phyloP scores from a whole-genome alignment of 2,329 filamentous ascomycete genomes.

The Aureobasidium uvarum region DNA sequence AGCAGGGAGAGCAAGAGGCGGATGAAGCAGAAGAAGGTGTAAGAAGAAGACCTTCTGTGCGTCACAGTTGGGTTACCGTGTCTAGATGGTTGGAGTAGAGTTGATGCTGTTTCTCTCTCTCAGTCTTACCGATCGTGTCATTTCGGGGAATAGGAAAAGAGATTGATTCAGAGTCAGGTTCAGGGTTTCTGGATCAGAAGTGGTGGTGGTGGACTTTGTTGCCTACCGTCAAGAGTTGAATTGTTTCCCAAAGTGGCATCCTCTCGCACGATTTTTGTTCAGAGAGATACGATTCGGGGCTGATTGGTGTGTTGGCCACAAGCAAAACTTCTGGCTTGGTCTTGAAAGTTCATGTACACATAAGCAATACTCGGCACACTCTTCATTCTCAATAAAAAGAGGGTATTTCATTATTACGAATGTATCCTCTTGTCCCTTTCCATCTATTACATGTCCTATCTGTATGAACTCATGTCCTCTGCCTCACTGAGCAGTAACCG shows the following conservation, averaged over 20 bases:
- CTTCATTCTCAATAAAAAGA: not conserved
- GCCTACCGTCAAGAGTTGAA: too few species aligned
- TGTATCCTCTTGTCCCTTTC: not conserved
- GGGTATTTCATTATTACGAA: not conserved
- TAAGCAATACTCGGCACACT: not conserved
- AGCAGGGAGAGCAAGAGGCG: not conserved
- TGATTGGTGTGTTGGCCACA: not conserved
- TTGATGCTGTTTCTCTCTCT: not conserved
- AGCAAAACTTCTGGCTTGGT: not conserved
- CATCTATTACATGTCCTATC: not conserved
- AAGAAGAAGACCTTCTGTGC: not conserved
- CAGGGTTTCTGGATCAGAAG: too few species aligned
- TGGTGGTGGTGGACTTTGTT: too few species aligned
- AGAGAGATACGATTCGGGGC: not conserved
- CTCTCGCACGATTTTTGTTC: not conserved
- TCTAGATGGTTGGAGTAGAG: conserved; percentile 19
- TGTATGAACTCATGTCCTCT: not conserved
- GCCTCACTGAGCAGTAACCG: not conserved
- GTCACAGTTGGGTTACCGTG: conserved; percentile 17
- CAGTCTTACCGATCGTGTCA: not conserved
- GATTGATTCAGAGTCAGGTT: not conserved
- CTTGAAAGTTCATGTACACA: not conserved
- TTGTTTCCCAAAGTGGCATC: too few species aligned
- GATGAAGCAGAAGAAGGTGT: not conserved
- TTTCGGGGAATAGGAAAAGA: not conserved